Percentiles rank a stretch among this genome's conserved stretches.
phyloP scores from a whole-genome alignment of 177 flowering plant species.

The Vitis hybrid region DNA sequence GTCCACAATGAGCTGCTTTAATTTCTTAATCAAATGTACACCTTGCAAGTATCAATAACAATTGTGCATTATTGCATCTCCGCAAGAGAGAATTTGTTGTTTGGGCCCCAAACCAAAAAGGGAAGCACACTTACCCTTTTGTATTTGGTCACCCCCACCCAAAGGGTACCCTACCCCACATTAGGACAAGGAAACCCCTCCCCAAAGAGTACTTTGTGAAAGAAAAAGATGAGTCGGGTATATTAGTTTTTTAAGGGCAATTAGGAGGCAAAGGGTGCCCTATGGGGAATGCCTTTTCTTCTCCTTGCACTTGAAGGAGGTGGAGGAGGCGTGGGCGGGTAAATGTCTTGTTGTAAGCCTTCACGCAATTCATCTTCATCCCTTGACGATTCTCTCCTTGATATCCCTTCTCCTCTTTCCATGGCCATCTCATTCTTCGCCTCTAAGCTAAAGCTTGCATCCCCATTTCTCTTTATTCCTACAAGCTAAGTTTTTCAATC shows the following conservation, averaged over 20 bases:
- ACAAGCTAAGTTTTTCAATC: slow-evolving; percentile 45
- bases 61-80: slow-evolving; percentile 42
- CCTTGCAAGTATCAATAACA: slow-evolving; percentile 47
- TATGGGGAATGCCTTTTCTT: slow-evolving; percentile 90
- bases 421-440: slow-evolving; percentile 36
- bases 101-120: slow-evolving; percentile 26
- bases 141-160: slow-evolving; percentile 12
- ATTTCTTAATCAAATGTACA: slow-evolving; percentile 47
- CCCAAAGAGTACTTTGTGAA: slow-evolving; percentile 7
- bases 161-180: slow-evolving; percentile 8
- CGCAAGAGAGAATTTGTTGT: slow-evolving; percentile 21
- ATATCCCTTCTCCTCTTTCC: slow-evolving; percentile 36
- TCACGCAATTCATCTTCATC: slow-evolving; percentile 56
- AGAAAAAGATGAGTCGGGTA: slow-evolving; percentile 5
- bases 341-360: slow-evolving; percentile 59
- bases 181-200: slow-evolving; percentile 18
- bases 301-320: slow-evolving; percentile 58
- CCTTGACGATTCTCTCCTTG: slow-evolving; percentile 26
- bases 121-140: slow-evolving; percentile 20
- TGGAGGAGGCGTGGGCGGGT: slow-evolving; percentile 60
- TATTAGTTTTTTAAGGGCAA: slow-evolving; percentile 1
- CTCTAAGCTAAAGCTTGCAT: slow-evolving; percentile 56
- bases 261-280: slow-evolving; percentile 79
- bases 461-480: slow-evolving; percentile 71
- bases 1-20: slow-evolving; percentile 48